phyloP scores from a whole-genome alignment of 495 filamentous ascomycete genomes.

The Peziza echinospora region DNA sequence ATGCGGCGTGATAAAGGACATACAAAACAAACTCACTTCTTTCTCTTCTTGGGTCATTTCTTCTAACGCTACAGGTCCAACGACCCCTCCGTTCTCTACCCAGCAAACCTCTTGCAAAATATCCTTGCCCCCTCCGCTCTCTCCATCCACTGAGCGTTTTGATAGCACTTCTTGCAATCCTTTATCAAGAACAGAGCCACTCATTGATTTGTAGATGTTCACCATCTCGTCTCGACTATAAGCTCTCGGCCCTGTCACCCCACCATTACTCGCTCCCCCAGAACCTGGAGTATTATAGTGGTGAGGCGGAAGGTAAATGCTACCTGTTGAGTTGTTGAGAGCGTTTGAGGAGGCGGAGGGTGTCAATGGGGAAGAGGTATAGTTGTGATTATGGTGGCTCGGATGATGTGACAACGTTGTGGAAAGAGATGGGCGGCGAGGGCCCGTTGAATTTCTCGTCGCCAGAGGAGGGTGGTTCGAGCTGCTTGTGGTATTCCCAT shows the following conservation, averaged over 20 bases:
- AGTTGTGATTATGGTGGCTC: conserved; percentile 23
- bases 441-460: conserved; percentile 7
- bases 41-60: conserved; percentile 67
- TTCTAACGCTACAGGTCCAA: conserved; percentile 49
- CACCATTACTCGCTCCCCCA: conserved; percentile 32
- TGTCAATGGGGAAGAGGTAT: conserved; percentile 25
- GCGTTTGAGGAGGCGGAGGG: conserved; percentile 22
- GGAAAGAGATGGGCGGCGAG: conserved; percentile 19
- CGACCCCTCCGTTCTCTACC: conserved; percentile 54
- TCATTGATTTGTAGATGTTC: conserved; percentile 44
- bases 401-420: conserved; percentile 38
- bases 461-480: background rate
- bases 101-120: conserved; percentile 62
- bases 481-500: conserved; percentile 10
- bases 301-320: conserved; percentile 19
- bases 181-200: conserved; percentile 33
- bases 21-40: conserved; percentile 33
- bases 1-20: too few species aligned
- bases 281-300: conserved; percentile 29
- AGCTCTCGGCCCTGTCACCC: background rate
- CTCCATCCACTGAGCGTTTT: conserved; percentile 39
- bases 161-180: conserved; percentile 47
- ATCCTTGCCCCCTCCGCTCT: conserved; percentile 52
- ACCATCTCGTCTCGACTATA: conserved; percentile 66
- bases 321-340: background rate